Base-by-base conservation (phyloP, 495 filamentous ascomycete species). In the Podospora bellae-mahoneyi region DNA sequence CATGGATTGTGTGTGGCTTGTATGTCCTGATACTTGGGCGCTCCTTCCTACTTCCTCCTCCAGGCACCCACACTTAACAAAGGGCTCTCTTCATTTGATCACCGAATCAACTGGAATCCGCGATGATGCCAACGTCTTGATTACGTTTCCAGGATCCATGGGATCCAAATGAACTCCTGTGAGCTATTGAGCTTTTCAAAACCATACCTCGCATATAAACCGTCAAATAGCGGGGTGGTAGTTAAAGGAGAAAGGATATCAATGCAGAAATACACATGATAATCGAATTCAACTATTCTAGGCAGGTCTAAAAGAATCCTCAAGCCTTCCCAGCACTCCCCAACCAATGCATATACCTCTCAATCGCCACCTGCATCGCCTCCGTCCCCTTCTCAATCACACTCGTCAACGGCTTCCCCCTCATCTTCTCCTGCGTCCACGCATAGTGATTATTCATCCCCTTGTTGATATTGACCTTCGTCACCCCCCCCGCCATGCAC, bases 381-480 rank as follows among this genome's bases (percentile, higher is more conserved):
- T 83, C 77, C 27, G 90, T 93, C 13, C 87, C 88, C 71, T 88
- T 86, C 80, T 92, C 91, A 67, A 93, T 86, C 64, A 93, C 76
- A 48, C 83, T 82, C 54, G 90, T 94, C 76, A 93, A 76, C 7
- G 88, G 86, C 80, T 89, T 88, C 1, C 86, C 88, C 10, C 83
- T 83, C 82, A 87, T 89, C 81, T 91, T 89, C 69, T 83, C 78
- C 83, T 87, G 85, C 56, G 89, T 86, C 68, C 82, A 77, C 56
- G 86, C 83, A 75, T 89, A 93, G 75, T 86, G 84, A 72, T 86
- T 85, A 76, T 93, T 92, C 83, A 95, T 84, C 59, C 90, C 87
- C 79, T 92, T 90, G 76, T 95, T 94, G 67, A 94, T 90, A 80
- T 95, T 95, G 68, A 91, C 81, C 81, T 94, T 92, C 55, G 85